phyloP scores from a whole-genome alignment of 345 rosid species.

The Xanthoceras sorbifolium region DNA sequence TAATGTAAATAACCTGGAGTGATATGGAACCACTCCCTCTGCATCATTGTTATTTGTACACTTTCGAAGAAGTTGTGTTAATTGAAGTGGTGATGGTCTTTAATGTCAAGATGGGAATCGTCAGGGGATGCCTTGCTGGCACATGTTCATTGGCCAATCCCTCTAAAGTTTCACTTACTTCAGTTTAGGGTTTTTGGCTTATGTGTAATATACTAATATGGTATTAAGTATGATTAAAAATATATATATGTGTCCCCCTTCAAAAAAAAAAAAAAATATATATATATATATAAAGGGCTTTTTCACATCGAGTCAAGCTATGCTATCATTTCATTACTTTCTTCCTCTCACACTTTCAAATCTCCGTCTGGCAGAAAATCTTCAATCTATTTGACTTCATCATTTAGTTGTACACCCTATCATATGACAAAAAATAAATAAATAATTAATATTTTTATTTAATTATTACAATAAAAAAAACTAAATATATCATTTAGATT shows the following conservation, averaged over 20 bases:
- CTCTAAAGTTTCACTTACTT: not conserved
- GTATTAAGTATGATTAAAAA: not conserved
- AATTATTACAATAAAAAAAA: no score
- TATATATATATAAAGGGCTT: no score
- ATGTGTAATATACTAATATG: not conserved
- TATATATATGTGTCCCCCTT: no score
- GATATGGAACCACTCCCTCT: not conserved
- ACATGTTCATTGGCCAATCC: not conserved
- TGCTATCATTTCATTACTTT: constrained; percentile 4
- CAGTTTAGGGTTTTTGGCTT: constrained; percentile 2
- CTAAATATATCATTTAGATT: no score
- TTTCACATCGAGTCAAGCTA: not conserved
- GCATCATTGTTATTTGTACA: not conserved
- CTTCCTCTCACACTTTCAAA: not conserved
- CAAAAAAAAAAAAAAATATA: not conserved
- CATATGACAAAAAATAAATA: no score
- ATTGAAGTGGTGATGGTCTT: not conserved
- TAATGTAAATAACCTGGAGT: not conserved
- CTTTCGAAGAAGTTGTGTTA: not conserved
- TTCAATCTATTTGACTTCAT: no score
- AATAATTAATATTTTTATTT: no score
- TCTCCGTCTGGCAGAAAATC: no score
- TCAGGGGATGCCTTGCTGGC: not conserved
- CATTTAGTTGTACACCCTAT: no score
- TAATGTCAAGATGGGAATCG: constrained; percentile 2